Evolutionary conservation across 768 basidiomycete species (phyloP).

Genomic region (Cyclocybe aegerita): DNA sequence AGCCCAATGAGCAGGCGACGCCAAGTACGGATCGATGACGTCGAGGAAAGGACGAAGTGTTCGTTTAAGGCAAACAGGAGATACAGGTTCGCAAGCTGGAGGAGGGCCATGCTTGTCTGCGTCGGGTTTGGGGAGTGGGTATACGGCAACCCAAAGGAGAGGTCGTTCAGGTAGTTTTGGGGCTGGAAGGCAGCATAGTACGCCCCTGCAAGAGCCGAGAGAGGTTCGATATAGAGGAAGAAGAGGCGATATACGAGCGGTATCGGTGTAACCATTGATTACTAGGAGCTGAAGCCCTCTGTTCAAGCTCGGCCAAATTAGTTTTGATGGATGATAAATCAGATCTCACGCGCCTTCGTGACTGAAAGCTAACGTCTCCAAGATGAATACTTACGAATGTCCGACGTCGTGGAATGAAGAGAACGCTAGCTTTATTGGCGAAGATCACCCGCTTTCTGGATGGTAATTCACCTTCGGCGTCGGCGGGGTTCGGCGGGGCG

Average conservation of each 20-base stretch:
- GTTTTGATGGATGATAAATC: not conserved
- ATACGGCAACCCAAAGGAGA: conserved; percentile 16
- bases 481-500: too few relatives aligned
- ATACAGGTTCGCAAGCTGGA: conserved; percentile 51
- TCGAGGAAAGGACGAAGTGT: conserved; percentile 46
- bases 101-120: conserved; percentile 39
- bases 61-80: conserved; percentile 52
- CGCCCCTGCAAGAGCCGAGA: conserved; percentile 47
- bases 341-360: not conserved
- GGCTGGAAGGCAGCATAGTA: conserved; percentile 44
- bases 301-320: not conserved
- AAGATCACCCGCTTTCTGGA: too few relatives aligned
- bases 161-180: conserved; percentile 33
- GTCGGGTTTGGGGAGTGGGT: conserved; percentile 12
- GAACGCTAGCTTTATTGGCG: too few relatives aligned
- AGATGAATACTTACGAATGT: too few relatives aligned
- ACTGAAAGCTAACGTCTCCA: too few relatives aligned
- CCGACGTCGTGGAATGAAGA: too few relatives aligned
- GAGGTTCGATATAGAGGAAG: conserved; percentile 52
- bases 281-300: too few relatives aligned
- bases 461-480: too few relatives aligned
- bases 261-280: not conserved
- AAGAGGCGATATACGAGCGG: conserved; percentile 36
- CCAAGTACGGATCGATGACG: conserved; percentile 40
- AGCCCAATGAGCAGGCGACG: conserved; percentile 40